These are phyloP conservation scores for Carex littledalei DNA, from an alignment of 176 grass and related monocot species.

Conservation along the genomic window DNA sequence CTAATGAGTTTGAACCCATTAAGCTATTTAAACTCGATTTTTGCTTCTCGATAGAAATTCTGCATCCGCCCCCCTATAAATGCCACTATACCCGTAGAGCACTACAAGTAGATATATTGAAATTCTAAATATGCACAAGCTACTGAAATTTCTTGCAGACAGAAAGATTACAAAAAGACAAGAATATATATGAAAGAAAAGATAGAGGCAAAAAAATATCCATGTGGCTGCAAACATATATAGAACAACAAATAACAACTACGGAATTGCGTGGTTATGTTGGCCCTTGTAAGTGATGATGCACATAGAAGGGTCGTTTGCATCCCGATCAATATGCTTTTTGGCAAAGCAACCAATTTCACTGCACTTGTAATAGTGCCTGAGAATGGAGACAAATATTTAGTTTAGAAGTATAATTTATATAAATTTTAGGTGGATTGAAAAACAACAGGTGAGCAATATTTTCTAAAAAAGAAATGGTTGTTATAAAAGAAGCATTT, in stretches of 20 bases:
- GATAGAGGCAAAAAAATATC: neutral
- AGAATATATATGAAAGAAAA: neutral
- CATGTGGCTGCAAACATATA: neutral
- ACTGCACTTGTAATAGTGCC: neutral
- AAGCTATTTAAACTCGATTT: too few relatives aligned
- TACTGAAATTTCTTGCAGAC: neutral
- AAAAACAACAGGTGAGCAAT: neutral
- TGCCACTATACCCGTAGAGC: neutral
- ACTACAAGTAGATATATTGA: neutral
- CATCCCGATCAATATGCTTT: neutral
- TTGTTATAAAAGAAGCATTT: neutral
- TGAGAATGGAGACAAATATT: neutral
- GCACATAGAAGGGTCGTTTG: neutral
- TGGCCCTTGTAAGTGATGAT: neutral
- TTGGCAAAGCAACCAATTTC: neutral
- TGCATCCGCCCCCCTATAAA: neutral
- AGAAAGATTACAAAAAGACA: neutral
- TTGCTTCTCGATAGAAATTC: too few relatives aligned
- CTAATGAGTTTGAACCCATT: too few relatives aligned
- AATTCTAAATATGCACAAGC: neutral
- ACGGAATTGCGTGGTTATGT: neutral
- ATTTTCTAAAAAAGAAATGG: neutral
- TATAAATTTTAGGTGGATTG: neutral
- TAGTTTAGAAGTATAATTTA: neutral
- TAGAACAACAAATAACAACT: neutral